phyloP scores from a whole-genome alignment of 352 stramenopile genomes.

The Globisporangium ultimum region DNA sequence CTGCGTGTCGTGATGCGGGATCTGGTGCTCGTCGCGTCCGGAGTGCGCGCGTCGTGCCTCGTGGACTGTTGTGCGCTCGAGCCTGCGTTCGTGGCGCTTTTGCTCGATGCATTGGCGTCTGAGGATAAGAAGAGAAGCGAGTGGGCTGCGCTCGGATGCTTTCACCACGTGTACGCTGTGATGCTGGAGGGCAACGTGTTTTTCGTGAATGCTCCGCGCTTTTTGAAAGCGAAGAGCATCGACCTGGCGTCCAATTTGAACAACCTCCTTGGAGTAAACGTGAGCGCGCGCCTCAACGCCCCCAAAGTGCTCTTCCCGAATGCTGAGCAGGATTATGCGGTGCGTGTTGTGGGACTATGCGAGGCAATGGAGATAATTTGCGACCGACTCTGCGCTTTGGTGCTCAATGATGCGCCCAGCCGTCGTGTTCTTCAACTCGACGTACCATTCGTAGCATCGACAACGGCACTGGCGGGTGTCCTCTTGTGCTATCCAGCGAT shows the following conservation, averaged over 20 bases:
- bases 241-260: slow-evolving; percentile 17
- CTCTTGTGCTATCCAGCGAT: slow-evolving; percentile 43
- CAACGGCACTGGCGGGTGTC: slow-evolving; percentile 33
- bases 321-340: neutral
- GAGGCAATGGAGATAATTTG: slow-evolving; percentile 4
- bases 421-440: neutral
- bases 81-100: slow-evolving; percentile 15
- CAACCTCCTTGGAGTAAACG: slow-evolving; percentile 28
- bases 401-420: neutral
- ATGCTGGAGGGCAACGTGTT: slow-evolving; percentile 41
- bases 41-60: slow-evolving; percentile 36
- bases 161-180: slow-evolving; percentile 20
- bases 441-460: neutral
- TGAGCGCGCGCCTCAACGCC: slow-evolving; percentile 18
- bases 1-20: slow-evolving; percentile 30
- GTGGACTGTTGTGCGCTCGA: slow-evolving; percentile 38
- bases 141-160: neutral
- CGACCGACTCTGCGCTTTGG: neutral
- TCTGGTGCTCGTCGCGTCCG: slow-evolving; percentile 31
- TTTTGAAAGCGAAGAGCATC: slow-evolving; percentile 31
- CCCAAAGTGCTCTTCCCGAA: slow-evolving; percentile 14
- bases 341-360: neutral
- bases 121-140: neutral
- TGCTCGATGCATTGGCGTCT: slow-evolving; percentile 19
- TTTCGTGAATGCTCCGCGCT: slow-evolving; percentile 30